Percentiles rank a stretch among this genome's conserved stretches.
phyloP scores from a whole-genome alignment of 768 basidiomycete genomes.

The Amanita muscaria region DNA sequence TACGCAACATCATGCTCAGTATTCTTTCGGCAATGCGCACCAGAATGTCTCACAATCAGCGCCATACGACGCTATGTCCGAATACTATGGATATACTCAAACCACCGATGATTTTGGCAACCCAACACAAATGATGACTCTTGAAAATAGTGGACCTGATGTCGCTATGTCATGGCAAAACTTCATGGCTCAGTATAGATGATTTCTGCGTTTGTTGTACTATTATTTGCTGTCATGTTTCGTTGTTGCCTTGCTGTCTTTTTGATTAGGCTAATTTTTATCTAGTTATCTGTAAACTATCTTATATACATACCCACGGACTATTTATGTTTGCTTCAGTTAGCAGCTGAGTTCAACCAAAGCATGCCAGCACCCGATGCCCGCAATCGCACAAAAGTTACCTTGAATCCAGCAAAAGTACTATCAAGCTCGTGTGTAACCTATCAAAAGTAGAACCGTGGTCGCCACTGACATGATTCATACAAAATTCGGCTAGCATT shows the following conservation, averaged over 20 bases:
- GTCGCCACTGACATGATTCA: neutral
- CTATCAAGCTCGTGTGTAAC: constrained; percentile 44
- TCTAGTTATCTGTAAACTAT: too few species aligned
- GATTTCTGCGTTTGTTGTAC: constrained; percentile 8
- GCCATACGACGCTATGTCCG: constrained; percentile 14
- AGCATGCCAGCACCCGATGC: constrained; percentile 61
- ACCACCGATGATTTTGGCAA: constrained; percentile 15
- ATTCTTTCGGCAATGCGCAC: constrained; percentile 11
- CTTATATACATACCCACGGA: too few species aligned
- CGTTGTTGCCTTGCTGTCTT: neutral
- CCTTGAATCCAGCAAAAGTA: constrained; percentile 47
- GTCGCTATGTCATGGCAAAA: constrained; percentile 39
- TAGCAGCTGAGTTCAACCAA: too few species aligned
- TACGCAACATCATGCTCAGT: constrained; percentile 1
- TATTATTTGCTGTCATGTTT: neutral
- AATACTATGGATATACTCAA: constrained; percentile 24
- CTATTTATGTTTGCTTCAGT: too few species aligned
- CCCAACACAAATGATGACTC: constrained; percentile 16
- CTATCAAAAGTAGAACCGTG: neutral
- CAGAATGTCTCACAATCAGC: constrained; percentile 2
- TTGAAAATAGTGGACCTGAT: constrained; percentile 27
- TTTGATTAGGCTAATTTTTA: constrained; percentile 5
- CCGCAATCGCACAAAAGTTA: constrained; percentile 55
- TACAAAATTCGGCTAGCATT: constrained; percentile 27
- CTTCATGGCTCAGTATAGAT: constrained; percentile 37